These are phyloP conservation scores for Terana coerulea DNA, from an alignment of 768 basidiomycete species.

Conservation along the genomic window DNA sequence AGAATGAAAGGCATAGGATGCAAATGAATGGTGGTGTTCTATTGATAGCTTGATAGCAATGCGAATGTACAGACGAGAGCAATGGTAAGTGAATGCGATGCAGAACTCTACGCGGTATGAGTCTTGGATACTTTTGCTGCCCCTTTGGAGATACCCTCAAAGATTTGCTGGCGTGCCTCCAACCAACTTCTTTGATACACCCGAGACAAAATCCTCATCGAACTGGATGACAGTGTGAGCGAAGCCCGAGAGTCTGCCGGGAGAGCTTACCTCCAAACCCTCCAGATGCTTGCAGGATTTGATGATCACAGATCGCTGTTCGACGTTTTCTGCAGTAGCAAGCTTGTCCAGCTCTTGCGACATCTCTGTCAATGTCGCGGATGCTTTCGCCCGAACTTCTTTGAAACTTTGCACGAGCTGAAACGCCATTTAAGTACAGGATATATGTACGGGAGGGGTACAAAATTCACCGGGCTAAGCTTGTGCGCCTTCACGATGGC, in stretches of 20 bases:
- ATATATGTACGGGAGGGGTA: slow-evolving; percentile 10
- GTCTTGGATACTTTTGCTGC: slow-evolving; percentile 48
- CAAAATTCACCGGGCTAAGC: slow-evolving; percentile 65
- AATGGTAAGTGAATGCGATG: neutral
- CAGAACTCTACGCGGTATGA: slow-evolving; percentile 21
- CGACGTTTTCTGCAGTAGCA: slow-evolving; percentile 48
- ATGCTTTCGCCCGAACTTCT: slow-evolving; percentile 49
- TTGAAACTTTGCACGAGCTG: slow-evolving; percentile 71
- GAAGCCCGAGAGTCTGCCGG: neutral
- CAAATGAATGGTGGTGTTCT: slow-evolving; percentile 1
- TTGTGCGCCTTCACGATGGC: slow-evolving; percentile 71
- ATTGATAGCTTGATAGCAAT: slow-evolving; percentile 3
- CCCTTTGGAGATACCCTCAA: slow-evolving; percentile 72
- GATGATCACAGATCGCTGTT: slow-evolving; percentile 48
- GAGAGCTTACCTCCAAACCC: slow-evolving; percentile 30
- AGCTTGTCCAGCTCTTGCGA: slow-evolving; percentile 46
- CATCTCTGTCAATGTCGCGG: slow-evolving; percentile 53
- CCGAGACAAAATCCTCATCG: neutral
- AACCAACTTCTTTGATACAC: slow-evolving; percentile 57
- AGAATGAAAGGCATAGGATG: neutral
- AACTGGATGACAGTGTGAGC: neutral
- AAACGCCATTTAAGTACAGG: slow-evolving; percentile 3
- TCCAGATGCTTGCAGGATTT: slow-evolving; percentile 45
- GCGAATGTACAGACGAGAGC: neutral
- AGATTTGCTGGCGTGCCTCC: slow-evolving; percentile 69